phyloP scores from a whole-genome alignment of 495 filamentous ascomycete genomes.

The Cercophora sp. region DNA sequence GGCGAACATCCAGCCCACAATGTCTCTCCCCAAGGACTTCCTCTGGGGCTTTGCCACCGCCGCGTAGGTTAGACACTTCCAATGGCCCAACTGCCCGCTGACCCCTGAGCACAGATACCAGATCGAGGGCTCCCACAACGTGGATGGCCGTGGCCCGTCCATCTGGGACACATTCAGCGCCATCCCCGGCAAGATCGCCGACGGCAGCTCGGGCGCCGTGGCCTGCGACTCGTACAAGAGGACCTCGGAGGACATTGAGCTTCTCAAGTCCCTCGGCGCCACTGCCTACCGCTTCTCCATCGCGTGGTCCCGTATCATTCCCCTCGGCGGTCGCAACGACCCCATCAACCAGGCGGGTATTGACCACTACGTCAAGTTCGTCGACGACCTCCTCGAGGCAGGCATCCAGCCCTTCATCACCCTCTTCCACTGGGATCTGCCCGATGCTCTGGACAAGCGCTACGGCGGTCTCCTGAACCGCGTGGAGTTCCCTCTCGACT shows the following conservation, averaged over 20 bases:
- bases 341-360: conserved; percentile 58
- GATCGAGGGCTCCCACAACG: conserved; percentile 64
- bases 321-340: conserved; percentile 58
- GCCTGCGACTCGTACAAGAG: conserved; percentile 76
- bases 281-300: conserved; percentile 71
- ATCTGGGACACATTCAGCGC: conserved; percentile 78
- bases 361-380: conserved; percentile 58
- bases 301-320: conserved; percentile 71
- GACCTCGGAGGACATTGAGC: conserved; percentile 66
- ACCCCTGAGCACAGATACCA: conserved; percentile 54
- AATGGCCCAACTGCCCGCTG: not conserved
- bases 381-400: conserved; percentile 55
- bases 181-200: conserved; percentile 70
- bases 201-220: conserved; percentile 61
- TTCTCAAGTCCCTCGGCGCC: conserved; percentile 62
- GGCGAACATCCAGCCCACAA: conserved; percentile 18
- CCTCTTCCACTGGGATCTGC: conserved; percentile 63
- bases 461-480: conserved; percentile 59
- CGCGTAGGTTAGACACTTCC: conserved; percentile 60
- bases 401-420: conserved; percentile 60
- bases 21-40: conserved; percentile 67
- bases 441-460: conserved; percentile 56
- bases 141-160: conserved; percentile 66
- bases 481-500: conserved; percentile 57
- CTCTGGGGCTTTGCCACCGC: conserved; percentile 82